Percentiles rank a stretch among this genome's conserved stretches.
Evolutionary conservation across 371 early-diverging fungal species (phyloP).

Genomic region (Mucor indicus): DNA sequence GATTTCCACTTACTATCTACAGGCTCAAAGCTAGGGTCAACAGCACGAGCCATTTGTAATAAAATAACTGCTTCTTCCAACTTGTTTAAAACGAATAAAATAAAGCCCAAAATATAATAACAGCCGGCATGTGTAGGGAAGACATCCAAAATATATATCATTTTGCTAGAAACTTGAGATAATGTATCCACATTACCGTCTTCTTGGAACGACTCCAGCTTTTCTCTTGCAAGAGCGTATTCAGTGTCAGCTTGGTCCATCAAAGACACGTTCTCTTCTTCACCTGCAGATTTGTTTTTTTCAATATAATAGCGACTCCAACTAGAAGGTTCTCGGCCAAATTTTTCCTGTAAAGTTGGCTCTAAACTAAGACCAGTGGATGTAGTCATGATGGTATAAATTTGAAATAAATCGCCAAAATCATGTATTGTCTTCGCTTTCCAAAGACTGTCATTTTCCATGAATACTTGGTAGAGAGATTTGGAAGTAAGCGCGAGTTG

Average conservation of each 20-base stretch:
- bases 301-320: slow-evolving; percentile 44
- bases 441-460: slow-evolving; percentile 19
- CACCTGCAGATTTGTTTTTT: slow-evolving; percentile 18
- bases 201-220: slow-evolving; percentile 38
- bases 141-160: slow-evolving; percentile 48
- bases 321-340: slow-evolving; percentile 33
- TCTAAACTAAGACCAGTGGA: slow-evolving; percentile 40
- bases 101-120: slow-evolving; percentile 50
- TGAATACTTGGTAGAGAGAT: slow-evolving; percentile 18
- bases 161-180: slow-evolving; percentile 41
- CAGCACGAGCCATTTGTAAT: slow-evolving; percentile 47
- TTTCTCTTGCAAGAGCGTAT: slow-evolving; percentile 36
- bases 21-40: slow-evolving; percentile 48
- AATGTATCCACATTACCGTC: slow-evolving; percentile 38
- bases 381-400: slow-evolving; percentile 43
- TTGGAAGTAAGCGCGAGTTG: slow-evolving; percentile 21
- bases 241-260: slow-evolving; percentile 44
- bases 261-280: slow-evolving; percentile 12
- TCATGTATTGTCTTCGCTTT: slow-evolving; percentile 40
- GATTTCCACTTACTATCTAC: slow-evolving; percentile 34
- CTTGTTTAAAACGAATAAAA: slow-evolving; percentile 49
- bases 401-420: slow-evolving; percentile 51
- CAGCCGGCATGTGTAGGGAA: slow-evolving; percentile 56
- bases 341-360: slow-evolving; percentile 22
- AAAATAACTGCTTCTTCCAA: slow-evolving; percentile 45